These are phyloP conservation scores for Xerocomellus amylosporus DNA, from an alignment of 768 basidiomycete genomes.

Conservation along the genomic window DNA sequence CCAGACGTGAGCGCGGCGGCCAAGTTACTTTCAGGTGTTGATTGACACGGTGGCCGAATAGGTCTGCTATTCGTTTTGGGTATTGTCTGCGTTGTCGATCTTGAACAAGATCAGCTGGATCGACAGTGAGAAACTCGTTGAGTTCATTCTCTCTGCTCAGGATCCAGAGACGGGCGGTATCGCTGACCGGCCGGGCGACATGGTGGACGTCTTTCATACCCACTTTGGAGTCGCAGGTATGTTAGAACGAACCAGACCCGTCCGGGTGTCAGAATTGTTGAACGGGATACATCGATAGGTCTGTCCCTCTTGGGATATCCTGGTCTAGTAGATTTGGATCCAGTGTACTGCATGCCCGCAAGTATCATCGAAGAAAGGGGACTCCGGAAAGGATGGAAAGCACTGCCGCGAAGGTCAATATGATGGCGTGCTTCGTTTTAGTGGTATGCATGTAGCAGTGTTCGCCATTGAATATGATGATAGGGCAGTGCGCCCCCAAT, in stretches of 20 bases:
- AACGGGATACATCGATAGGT: constrained; percentile 38
- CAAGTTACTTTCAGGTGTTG: not conserved
- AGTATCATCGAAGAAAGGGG: constrained; percentile 65
- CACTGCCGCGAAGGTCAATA: constrained; percentile 26
- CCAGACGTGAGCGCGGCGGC: constrained; percentile 73
- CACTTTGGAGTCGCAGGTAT: constrained; percentile 85
- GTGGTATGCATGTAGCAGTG: constrained; percentile 1
- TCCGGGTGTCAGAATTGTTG: not conserved
- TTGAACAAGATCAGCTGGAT: constrained; percentile 85
- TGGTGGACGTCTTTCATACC: constrained; percentile 98
- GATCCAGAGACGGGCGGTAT: constrained; percentile 91
- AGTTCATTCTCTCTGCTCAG: constrained; percentile 88
- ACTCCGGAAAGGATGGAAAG: constrained; percentile 50
- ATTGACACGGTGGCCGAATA: not conserved
- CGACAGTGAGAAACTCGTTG: constrained; percentile 68
- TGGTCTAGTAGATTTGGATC: constrained; percentile 81
- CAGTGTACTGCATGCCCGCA: constrained; percentile 95
- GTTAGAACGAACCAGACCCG: not conserved
- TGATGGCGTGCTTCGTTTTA: constrained; percentile 11
- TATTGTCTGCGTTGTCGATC: constrained; percentile 84
- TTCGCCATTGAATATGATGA: constrained; percentile 1
- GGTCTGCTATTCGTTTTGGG: constrained; percentile 97
- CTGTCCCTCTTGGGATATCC: constrained; percentile 88
- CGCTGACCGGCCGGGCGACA: constrained; percentile 88
- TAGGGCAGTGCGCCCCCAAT: constrained; percentile 5